These are phyloP conservation scores for Marasmius fiardii DNA, from an alignment of 1,284 basidiomycete genomes.

Conservation along the genomic window DNA sequence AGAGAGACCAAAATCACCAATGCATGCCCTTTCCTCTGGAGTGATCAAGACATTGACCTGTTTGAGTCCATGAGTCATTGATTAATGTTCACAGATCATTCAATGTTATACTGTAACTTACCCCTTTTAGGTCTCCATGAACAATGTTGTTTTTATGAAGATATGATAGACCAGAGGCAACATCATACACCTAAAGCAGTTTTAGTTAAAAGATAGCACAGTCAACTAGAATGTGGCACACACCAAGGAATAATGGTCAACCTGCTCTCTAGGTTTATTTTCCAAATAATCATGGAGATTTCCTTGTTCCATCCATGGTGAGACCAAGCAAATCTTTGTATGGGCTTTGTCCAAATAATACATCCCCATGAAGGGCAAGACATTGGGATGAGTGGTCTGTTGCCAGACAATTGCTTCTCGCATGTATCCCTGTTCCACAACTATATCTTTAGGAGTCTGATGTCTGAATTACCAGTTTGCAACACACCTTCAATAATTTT, in stretches of 20 bases:
- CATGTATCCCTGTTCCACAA: neutral
- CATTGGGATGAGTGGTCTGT: neutral
- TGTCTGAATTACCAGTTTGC: neutral
- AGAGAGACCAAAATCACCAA: constrained; percentile 35
- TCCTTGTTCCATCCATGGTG: constrained; percentile 32
- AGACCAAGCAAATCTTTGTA: constrained; percentile 9
- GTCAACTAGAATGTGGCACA: neutral
- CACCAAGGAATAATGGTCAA: constrained; percentile 22
- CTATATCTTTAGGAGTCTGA: no score
- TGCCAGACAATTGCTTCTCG: constrained; percentile 1
- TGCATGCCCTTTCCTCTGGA: constrained; percentile 25
- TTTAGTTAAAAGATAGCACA: neutral
- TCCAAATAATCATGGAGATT: constrained; percentile 26
- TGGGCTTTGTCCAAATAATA: neutral
- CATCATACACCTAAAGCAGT: constrained; percentile 21
- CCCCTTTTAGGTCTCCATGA: constrained; percentile 37
- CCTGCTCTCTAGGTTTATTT: constrained; percentile 8
- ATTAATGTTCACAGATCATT: neutral
- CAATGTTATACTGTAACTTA: constrained; percentile 18
- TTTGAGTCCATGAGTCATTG: neutral
- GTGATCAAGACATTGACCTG: constrained; percentile 16
- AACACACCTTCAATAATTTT: neutral
- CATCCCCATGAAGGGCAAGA: neutral
- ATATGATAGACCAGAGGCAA: constrained; percentile 30
- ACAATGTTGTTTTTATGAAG: constrained; percentile 29